Conservation (phyloP, 1,284 basidiomycete species). For the Coniferiporia weirii region DNA sequence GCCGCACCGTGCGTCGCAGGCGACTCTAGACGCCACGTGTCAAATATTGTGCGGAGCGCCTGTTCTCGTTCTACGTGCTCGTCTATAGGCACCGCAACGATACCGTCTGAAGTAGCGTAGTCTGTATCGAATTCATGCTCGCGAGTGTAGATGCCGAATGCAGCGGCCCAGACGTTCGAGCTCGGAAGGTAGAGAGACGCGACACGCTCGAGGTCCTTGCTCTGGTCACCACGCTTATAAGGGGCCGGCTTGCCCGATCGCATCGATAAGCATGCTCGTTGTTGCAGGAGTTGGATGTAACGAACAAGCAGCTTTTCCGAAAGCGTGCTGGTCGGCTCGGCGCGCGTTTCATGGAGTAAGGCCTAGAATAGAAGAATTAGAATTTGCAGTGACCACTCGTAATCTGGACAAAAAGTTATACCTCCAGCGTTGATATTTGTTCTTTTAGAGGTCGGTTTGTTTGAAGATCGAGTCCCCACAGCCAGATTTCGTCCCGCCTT, state of each 20-base stretch:
- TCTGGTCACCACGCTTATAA: slow-evolving; percentile 23
- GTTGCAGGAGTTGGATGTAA: slow-evolving; percentile 18
- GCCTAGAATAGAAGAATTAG: slow-evolving; percentile 10
- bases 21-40: slow-evolving; percentile 38
- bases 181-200: slow-evolving; percentile 38
- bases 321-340: slow-evolving; percentile 17
- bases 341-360: slow-evolving; percentile 10
- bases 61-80: slow-evolving; percentile 4
- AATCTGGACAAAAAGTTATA: background rate
- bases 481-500: slow-evolving; percentile 39
- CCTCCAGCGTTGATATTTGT: slow-evolving; percentile 5
- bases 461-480: slow-evolving; percentile 40
- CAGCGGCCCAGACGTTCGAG: slow-evolving; percentile 39
- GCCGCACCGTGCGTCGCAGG: slow-evolving; percentile 28
- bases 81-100: slow-evolving; percentile 6
- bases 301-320: slow-evolving; percentile 2
- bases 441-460: background rate
- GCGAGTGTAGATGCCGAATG: slow-evolving; percentile 27
- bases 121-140: background rate
- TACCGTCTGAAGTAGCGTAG: background rate
- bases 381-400: background rate
- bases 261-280: slow-evolving; percentile 18
- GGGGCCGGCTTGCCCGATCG: slow-evolving; percentile 18
- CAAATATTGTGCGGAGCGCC: slow-evolving; percentile 36
- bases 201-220: slow-evolving; percentile 37